A percentile compares a stretch with the other conserved stretches of the same genome.
Conservation (phyloP, 2,329 filamentous ascomycete genomes). For the Cladosporium sp. region DNA sequence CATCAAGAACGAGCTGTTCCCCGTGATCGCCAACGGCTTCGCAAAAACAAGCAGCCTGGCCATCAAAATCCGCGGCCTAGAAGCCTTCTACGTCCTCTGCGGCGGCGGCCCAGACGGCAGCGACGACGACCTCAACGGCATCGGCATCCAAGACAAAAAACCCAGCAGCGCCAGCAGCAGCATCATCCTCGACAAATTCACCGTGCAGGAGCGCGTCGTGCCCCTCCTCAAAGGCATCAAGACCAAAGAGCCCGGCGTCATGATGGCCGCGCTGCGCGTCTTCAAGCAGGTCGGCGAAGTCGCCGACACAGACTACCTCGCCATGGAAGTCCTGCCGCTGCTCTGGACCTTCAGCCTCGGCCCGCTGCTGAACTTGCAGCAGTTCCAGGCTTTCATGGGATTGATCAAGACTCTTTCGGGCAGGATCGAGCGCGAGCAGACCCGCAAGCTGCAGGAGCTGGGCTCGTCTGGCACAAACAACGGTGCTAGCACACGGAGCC, state of each 20-base stretch:
- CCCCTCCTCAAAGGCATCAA: constrained; percentile 89
- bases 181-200: constrained; percentile 92
- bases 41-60: constrained; percentile 86
- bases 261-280: constrained; percentile 85
- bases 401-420: constrained; percentile 75
- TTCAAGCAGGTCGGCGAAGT: constrained; percentile 74
- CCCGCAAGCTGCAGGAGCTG: constrained; percentile 79
- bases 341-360: constrained; percentile 90
- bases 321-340: constrained; percentile 81
- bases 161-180: constrained; percentile 40
- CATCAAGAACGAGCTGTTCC: constrained; percentile 94
- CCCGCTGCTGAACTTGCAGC: constrained; percentile 76
- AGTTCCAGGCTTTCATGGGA: constrained; percentile 82
- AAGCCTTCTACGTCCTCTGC: constrained; percentile 84
- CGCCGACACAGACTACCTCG: constrained; percentile 85
- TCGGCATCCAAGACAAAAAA: constrained; percentile 43
- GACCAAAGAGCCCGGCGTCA: constrained; percentile 95
- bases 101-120: constrained; percentile 50
- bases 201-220: constrained; percentile 94
- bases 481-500: constrained; percentile 24
- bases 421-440: constrained; percentile 83
- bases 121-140: constrained; percentile 62
- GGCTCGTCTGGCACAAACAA: constrained; percentile 45
- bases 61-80: constrained; percentile 87
- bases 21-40: constrained; percentile 83